Conservation (phyloP, 495 filamentous ascomycete genomes). For the Hamigera avellanea region DNA sequence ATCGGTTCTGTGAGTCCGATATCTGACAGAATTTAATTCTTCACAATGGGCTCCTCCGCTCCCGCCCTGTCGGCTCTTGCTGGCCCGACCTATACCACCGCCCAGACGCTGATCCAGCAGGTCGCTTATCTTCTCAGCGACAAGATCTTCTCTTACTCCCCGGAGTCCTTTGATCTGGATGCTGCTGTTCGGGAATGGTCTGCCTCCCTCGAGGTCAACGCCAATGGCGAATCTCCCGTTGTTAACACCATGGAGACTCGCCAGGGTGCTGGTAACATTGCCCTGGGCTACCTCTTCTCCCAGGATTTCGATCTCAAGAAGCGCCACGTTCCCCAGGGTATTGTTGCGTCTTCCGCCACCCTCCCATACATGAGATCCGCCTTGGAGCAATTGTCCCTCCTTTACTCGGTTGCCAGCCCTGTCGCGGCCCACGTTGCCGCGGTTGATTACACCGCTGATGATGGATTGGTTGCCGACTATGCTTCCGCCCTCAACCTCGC, state of each 20-base stretch:
- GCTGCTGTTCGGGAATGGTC: conserved; percentile 68
- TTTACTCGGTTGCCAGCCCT: conserved; percentile 83
- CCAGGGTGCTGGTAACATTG: conserved; percentile 80
- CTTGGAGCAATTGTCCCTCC: conserved; percentile 77
- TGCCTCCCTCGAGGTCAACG: conserved; percentile 52
- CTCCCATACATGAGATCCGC: conserved; percentile 70
- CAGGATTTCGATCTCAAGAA: conserved; percentile 88
- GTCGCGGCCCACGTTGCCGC: conserved; percentile 93
- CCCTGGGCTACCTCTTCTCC: conserved; percentile 94
- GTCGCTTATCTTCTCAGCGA: conserved; percentile 88
- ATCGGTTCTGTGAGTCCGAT: conserved; percentile 14
- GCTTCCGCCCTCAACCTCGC: conserved; percentile 64
- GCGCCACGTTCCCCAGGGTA: conserved; percentile 78
- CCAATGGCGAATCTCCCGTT: conserved; percentile 65
- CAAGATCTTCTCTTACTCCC: conserved; percentile 94
- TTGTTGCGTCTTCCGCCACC: conserved; percentile 74
- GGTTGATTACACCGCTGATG: conserved; percentile 65
- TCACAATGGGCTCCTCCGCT: conserved; percentile 25
- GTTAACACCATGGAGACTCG: conserved; percentile 77
- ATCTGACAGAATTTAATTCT: conserved; percentile 15
- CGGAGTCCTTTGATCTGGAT: conserved; percentile 84
- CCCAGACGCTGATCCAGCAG: conserved; percentile 88
- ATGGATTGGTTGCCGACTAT: conserved; percentile 80
- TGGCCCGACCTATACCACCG: conserved; percentile 83
- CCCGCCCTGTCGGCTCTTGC: conserved; percentile 50